These are phyloP conservation scores for Eucalyptus pauciflora DNA, from an alignment of 345 rosid genomes.

Conservation along the genomic window DNA sequence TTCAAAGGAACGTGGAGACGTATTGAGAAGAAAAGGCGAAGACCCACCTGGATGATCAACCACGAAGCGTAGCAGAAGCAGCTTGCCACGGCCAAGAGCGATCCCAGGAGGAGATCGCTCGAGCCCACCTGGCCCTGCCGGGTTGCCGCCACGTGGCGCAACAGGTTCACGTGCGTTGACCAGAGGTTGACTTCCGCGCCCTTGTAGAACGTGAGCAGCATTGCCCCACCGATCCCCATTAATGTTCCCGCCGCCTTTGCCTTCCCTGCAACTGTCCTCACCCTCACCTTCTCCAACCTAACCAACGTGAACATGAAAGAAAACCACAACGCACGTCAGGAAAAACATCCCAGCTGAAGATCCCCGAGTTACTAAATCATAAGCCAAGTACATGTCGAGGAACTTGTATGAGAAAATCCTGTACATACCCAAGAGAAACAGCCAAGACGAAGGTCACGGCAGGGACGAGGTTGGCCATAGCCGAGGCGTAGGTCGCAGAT, in stretches of 20 bases:
- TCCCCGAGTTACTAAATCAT: neutral
- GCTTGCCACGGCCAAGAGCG: neutral
- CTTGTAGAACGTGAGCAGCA: constrained; percentile 46
- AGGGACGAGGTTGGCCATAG: neutral
- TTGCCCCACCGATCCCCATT: constrained; percentile 40
- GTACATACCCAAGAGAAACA: neutral
- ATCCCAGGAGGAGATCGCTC: neutral
- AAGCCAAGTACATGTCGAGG: neutral
- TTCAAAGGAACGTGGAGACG: neutral
- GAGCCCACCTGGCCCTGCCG: neutral
- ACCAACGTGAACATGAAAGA: neutral
- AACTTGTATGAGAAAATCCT: neutral
- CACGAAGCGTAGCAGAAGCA: constrained; percentile 9
- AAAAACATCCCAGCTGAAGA: neutral
- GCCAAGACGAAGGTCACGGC: neutral
- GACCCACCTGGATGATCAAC: constrained; percentile 34
- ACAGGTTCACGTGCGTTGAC: constrained; percentile 7
- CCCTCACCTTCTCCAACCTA: constrained; percentile 28
- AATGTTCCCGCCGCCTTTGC: constrained; percentile 41
- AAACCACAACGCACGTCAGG: neutral
- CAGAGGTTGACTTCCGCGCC: constrained; percentile 22
- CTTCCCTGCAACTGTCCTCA: constrained; percentile 18
- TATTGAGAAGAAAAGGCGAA: neutral
- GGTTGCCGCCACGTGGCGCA: neutral
- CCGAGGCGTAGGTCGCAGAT: neutral